Conservation (phyloP, 495 filamentous ascomycete species). For the Podospora australis region DNA sequence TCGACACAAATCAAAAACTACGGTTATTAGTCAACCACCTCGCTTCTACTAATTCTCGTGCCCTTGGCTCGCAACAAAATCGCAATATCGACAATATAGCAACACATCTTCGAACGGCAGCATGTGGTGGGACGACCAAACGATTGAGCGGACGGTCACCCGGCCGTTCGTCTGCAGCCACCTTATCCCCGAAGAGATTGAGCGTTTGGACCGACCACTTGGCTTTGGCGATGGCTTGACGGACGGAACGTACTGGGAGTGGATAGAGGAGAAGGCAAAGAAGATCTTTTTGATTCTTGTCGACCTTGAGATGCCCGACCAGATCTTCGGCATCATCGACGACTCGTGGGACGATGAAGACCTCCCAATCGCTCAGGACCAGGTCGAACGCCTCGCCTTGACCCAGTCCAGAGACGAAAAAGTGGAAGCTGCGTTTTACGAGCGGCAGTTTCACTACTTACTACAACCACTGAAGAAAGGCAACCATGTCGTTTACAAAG, state of each 20-base stretch:
- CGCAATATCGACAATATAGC: not conserved
- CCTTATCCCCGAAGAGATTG: slow-evolving; percentile 57
- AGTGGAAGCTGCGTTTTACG: slow-evolving; percentile 68
- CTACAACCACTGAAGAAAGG: slow-evolving; percentile 65
- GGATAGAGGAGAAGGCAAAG: slow-evolving; percentile 74
- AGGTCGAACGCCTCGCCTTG: slow-evolving; percentile 61
- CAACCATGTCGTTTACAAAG: slow-evolving; percentile 63
- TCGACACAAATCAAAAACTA: not conserved
- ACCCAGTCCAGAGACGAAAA: slow-evolving; percentile 53
- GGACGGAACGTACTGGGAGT: slow-evolving; percentile 86
- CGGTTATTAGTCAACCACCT: too few species aligned
- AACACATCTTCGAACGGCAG: slow-evolving; percentile 1
- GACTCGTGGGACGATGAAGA: slow-evolving; percentile 85
- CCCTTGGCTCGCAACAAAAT: not conserved
- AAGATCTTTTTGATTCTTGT: slow-evolving; percentile 77
- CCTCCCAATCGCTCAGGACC: slow-evolving; percentile 68
- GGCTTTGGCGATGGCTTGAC: slow-evolving; percentile 85
- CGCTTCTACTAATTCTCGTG: not conserved
- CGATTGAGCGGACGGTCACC: slow-evolving; percentile 66
- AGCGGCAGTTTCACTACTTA: slow-evolving; percentile 74
- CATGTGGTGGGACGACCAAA: slow-evolving; percentile 78
- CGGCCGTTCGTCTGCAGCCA: slow-evolving; percentile 62
- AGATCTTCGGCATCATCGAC: slow-evolving; percentile 81
- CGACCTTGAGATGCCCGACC: slow-evolving; percentile 72
- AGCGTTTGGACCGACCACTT: slow-evolving; percentile 60